These are phyloP conservation scores for Aspergillus sp. DNA, from an alignment of 2,329 filamentous ascomycete species.

Conservation along the genomic window DNA sequence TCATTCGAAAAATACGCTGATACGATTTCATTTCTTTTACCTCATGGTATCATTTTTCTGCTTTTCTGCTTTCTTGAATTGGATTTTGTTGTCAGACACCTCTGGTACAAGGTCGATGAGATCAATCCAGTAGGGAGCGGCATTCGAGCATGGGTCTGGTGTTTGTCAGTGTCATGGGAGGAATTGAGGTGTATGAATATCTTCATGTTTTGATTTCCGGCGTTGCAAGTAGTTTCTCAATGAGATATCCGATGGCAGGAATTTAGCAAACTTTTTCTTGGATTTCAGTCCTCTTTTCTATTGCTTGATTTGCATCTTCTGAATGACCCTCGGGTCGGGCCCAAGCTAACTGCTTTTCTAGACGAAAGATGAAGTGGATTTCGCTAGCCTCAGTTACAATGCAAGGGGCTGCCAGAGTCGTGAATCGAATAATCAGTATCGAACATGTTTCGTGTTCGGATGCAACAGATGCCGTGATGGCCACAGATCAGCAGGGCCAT, in stretches of 20 bases:
- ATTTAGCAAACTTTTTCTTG: not conserved
- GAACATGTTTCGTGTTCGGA: not conserved
- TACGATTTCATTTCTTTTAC: slow-evolving; percentile 6
- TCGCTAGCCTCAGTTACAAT: not conserved
- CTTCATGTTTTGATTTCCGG: not conserved
- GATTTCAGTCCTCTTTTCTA: not conserved
- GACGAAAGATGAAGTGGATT: not conserved
- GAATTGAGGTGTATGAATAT: slow-evolving; percentile 8
- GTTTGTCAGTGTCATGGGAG: slow-evolving; percentile 4
- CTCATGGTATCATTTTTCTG: slow-evolving; percentile 2
- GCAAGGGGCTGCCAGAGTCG: not conserved
- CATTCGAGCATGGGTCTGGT: slow-evolving; percentile 5
- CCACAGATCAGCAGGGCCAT: not conserved
- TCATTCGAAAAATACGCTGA: not conserved
- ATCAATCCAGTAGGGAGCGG: not conserved
- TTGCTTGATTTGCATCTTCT: not conserved
- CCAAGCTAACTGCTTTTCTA: not conserved
- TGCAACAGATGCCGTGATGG: not conserved
- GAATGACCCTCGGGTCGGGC: not conserved
- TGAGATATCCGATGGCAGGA: not conserved
- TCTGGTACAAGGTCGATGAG: not conserved
- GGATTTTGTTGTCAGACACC: not conserved
- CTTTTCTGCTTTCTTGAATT: slow-evolving; percentile 1
- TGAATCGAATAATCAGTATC: no score
- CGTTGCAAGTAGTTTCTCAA: not conserved